Conservation (phyloP, 2,329 filamentous ascomycete genomes). For the Ascocoryne sarcoides region DNA sequence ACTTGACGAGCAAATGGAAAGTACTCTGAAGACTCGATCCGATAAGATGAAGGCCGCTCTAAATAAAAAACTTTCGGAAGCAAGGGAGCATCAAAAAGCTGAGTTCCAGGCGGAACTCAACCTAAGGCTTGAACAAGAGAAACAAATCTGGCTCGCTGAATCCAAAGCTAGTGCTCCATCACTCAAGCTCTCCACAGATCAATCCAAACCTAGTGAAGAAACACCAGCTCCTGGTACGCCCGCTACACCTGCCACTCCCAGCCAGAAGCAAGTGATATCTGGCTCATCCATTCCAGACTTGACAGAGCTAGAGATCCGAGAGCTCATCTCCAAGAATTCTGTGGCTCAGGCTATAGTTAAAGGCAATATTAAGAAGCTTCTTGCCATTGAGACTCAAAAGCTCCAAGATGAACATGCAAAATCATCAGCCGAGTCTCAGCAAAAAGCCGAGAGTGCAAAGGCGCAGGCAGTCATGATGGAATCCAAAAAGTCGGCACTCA, state of each 20-base stretch:
- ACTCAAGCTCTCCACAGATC: constrained; percentile 30
- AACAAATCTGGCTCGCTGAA: constrained; percentile 52
- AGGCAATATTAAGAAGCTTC: constrained; percentile 60
- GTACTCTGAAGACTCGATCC: constrained; percentile 54
- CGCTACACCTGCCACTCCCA: constrained; percentile 18
- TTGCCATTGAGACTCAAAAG: constrained; percentile 55
- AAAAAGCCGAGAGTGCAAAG: constrained; percentile 30
- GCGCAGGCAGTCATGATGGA: constrained; percentile 59
- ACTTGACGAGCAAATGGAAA: constrained; percentile 53
- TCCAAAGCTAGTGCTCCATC: constrained; percentile 26
- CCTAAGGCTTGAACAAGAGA: constrained; percentile 52
- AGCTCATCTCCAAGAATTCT: constrained; percentile 46
- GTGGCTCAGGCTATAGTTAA: constrained; percentile 37
- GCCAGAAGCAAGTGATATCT: constrained; percentile 9
- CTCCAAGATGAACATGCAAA: constrained; percentile 41
- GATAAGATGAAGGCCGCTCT: constrained; percentile 61
- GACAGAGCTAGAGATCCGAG: constrained; percentile 46
- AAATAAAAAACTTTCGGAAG: constrained; percentile 57
- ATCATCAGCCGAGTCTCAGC: constrained; percentile 43
- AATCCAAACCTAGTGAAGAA: constrained; percentile 29
- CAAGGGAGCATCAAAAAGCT: constrained; percentile 42
- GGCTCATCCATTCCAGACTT: constrained; percentile 30
- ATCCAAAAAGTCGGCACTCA: constrained; percentile 64
- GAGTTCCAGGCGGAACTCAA: constrained; percentile 39
- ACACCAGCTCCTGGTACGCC: constrained; percentile 4